Base-by-base conservation (phyloP, 1,139 yeast genomes). In the Candida tropicalis region DNA sequence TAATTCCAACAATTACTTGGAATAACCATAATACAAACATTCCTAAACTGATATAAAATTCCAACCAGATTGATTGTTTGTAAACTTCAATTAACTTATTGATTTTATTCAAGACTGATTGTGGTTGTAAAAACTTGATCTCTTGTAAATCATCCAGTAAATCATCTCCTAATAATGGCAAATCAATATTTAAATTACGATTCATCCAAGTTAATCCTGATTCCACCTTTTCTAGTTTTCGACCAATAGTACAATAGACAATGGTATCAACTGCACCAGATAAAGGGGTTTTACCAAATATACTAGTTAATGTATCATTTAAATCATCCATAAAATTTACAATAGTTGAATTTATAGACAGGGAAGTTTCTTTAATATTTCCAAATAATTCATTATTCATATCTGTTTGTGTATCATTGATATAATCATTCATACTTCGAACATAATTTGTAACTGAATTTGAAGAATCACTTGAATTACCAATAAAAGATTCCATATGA, bases 161-260 rank as follows among this genome's bases (percentile, higher is more conserved):
- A 7, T 44, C 42, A n/a, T 28, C 33, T 12, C 46, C 35, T 2
- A 53, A 25, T 12, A 29, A 15, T 0, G 97, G 97, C 1, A 91
- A 58, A 0, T 66, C 50, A 2, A 91, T 65, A 12, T 78, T 69
- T 2, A 91, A 74, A 51, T 87, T 73, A 26, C 82, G 68, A 53
- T 85, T 74, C 2, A 91, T 66, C 98, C 98, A 93, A 1, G 82
- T 75, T 42, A 91, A 62, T 0, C 96, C 98, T 18, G 73, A 58
- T 51, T 87, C 87, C 0, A 90, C 67, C 26, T 75, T 72, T 3
- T 72, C 70, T 5, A 91, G 60, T 57, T 91, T 93, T 43, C 84
- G 71, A 11, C 90, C 95, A 33, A 93, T 69, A 1, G 87, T 79
- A 65, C 99, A 93, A 40, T 83, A 81, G 5, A 90, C 86, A 1